A percentile compares a stretch with the other conserved stretches of the same genome.
These are phyloP conservation scores for Moesziomyces sp. DNA, from an alignment of 1,284 basidiomycete species.

Conservation along the genomic window DNA sequence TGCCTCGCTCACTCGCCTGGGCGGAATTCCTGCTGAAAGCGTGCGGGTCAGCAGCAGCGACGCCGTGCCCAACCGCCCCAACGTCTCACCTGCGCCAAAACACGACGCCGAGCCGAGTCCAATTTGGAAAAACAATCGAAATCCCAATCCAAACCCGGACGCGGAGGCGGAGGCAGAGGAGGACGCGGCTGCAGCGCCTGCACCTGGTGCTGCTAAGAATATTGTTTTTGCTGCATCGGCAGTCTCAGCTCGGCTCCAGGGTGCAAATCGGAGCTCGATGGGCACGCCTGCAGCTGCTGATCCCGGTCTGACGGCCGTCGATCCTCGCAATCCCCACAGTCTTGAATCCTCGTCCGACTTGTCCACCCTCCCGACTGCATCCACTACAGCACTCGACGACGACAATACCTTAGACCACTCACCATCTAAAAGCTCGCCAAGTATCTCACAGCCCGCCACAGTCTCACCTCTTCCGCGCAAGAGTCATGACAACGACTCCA, in stretches of 20 bases:
- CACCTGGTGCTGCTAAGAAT: not conserved
- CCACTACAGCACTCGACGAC: no score
- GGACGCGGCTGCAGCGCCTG: no score
- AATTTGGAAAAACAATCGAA: not conserved
- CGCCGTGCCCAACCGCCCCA: no score
- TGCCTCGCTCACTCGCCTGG: not conserved
- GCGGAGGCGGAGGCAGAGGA: no score
- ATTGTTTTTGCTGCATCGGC: no score
- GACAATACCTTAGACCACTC: no score
- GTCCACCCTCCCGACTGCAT: not conserved
- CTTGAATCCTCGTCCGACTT: not conserved
- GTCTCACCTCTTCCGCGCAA: not conserved
- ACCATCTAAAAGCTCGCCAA: no score
- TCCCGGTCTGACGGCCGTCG: not conserved
- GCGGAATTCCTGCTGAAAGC: not conserved
- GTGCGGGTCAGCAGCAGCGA: no score
- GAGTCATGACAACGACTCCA: constrained; percentile 33
- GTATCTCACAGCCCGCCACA: no score
- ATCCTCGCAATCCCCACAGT: not conserved
- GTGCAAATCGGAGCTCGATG: not conserved
- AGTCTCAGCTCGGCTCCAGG: not conserved
- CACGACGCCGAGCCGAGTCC: not conserved
- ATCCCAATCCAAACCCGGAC: not conserved
- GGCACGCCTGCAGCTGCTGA: not conserved
- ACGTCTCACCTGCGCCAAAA: not conserved